Percentiles rank a stretch among this genome's conserved stretches.
phyloP scores from a whole-genome alignment of 2,329 filamentous ascomycete genomes.

The Alternaria sp. region DNA sequence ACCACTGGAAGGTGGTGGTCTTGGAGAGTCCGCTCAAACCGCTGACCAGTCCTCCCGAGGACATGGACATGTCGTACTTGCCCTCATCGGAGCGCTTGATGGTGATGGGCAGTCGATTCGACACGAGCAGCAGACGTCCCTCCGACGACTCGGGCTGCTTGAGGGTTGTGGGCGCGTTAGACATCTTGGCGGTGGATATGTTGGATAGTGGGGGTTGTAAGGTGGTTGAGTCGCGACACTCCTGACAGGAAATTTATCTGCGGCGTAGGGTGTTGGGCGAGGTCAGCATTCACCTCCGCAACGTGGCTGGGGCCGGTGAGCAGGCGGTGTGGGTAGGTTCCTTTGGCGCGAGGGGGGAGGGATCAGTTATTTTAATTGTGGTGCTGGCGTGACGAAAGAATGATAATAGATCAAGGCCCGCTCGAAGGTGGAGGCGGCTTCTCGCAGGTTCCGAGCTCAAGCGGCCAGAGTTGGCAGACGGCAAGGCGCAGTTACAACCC shows the following conservation, averaged over 20 bases:
- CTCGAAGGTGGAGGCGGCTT: conserved; percentile 31
- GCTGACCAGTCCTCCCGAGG: conserved; percentile 92
- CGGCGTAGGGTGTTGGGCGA: conserved; percentile 2
- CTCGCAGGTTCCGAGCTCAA: conserved; percentile 34
- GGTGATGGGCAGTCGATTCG: conserved; percentile 93
- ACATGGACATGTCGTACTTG: conserved; percentile 93
- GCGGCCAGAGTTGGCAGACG: conserved; percentile 14
- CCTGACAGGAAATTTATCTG: conserved; percentile 4
- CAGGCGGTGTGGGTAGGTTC: neutral
- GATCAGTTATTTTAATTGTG: conserved; percentile 7
- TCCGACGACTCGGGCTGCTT: conserved; percentile 33
- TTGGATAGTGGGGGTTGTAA: conserved; percentile 5
- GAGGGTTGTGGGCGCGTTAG: conserved; percentile 40
- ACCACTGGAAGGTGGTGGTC: conserved; percentile 95
- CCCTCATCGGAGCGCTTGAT: conserved; percentile 94
- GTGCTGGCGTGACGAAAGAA: conserved; percentile 39
- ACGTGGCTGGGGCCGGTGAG: neutral
- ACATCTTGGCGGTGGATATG: conserved; percentile 20
- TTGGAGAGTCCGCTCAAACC: conserved; percentile 91
- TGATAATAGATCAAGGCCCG: conserved; percentile 36
- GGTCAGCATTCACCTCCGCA: neutral
- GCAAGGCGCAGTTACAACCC: conserved; percentile 18
- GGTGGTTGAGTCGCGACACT: conserved; percentile 1
- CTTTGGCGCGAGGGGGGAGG: conserved; percentile 1
- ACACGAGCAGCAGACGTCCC: conserved; percentile 78